These are phyloP conservation scores for Podospora anserina DNA, from an alignment of 495 filamentous ascomycete species.

Conservation along the genomic window DNA sequence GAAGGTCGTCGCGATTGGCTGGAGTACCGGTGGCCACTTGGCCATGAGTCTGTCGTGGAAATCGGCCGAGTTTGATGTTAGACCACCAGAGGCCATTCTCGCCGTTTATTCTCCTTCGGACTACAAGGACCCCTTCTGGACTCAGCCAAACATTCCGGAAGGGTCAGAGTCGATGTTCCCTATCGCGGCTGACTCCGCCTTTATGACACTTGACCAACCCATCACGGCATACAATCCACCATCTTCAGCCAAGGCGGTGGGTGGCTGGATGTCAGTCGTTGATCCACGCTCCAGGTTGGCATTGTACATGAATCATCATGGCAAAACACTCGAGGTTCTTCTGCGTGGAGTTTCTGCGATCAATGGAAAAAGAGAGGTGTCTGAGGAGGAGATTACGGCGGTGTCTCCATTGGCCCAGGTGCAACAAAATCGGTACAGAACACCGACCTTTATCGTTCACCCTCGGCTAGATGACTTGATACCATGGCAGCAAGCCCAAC, in stretches of 20 bases:
- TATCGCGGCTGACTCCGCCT: background rate
- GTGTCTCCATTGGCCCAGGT: background rate
- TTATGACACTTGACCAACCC: background rate
- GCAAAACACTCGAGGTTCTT: background rate
- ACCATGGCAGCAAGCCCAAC: background rate
- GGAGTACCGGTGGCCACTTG: constrained; percentile 56
- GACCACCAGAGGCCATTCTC: constrained; percentile 49
- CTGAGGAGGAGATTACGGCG: background rate
- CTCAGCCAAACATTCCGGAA: background rate
- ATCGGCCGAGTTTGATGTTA: constrained; percentile 24
- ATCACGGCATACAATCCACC: constrained; percentile 5
- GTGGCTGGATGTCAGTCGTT: background rate
- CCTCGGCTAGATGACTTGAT: constrained; percentile 2
- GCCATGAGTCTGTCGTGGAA: constrained; percentile 51
- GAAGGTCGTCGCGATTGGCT: constrained; percentile 51
- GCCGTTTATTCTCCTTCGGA: constrained; percentile 53
- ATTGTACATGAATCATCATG: constrained; percentile 4
- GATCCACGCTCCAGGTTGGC: constrained; percentile 2
- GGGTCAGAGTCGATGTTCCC: background rate
- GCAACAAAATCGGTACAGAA: background rate
- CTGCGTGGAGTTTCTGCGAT: background rate
- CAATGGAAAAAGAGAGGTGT: background rate
- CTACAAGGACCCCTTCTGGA: constrained; percentile 32
- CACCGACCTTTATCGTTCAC: background rate
- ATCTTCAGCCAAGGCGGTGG: background rate